Conservation (phyloP, 2,329 filamentous ascomycete species). For the Elsinoe necatrix region DNA sequence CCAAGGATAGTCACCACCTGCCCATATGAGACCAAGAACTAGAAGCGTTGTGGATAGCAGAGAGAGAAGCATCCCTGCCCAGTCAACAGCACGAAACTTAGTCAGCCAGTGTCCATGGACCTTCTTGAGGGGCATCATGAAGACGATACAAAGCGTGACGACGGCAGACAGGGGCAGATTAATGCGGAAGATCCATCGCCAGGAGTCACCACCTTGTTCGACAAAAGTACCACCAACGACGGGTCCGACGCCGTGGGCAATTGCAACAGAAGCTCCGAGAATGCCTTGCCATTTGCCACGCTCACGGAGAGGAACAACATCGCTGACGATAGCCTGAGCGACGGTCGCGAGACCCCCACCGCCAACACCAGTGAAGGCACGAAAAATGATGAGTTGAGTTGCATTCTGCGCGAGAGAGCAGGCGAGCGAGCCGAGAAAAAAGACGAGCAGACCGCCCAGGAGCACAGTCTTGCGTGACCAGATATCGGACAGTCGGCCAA, state of each 20-base stretch:
- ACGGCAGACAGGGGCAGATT: slow-evolving; percentile 46
- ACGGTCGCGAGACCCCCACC: slow-evolving; percentile 24
- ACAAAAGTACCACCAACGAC: slow-evolving; percentile 47
- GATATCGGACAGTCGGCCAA: slow-evolving; percentile 41
- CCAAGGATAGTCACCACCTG: slow-evolving; percentile 52
- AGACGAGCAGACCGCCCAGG: slow-evolving; percentile 32
- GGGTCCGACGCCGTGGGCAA: slow-evolving; percentile 48
- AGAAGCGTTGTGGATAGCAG: slow-evolving; percentile 39
- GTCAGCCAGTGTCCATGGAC: slow-evolving; percentile 43
- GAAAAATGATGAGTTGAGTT: slow-evolving; percentile 30
- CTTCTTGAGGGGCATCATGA: slow-evolving; percentile 50
- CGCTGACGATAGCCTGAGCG: slow-evolving; percentile 26
- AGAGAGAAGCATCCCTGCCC: slow-evolving; percentile 40
- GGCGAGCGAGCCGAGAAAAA: slow-evolving; percentile 39
- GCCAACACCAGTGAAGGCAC: slow-evolving; percentile 22
- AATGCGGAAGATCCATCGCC: slow-evolving; percentile 29
- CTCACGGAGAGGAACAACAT: slow-evolving; percentile 23
- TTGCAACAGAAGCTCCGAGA: slow-evolving; percentile 32
- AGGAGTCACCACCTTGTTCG: slow-evolving; percentile 14
- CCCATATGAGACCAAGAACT: slow-evolving; percentile 49
- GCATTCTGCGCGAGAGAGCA: slow-evolving; percentile 36
- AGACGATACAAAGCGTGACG: slow-evolving; percentile 41
- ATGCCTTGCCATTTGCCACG: slow-evolving; percentile 18
- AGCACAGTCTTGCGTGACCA: slow-evolving; percentile 37
- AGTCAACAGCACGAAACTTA: slow-evolving; percentile 46